These are phyloP conservation scores for Alternaria ethzedia DNA, from an alignment of 2,329 filamentous ascomycete genomes.

Conservation along the genomic window DNA sequence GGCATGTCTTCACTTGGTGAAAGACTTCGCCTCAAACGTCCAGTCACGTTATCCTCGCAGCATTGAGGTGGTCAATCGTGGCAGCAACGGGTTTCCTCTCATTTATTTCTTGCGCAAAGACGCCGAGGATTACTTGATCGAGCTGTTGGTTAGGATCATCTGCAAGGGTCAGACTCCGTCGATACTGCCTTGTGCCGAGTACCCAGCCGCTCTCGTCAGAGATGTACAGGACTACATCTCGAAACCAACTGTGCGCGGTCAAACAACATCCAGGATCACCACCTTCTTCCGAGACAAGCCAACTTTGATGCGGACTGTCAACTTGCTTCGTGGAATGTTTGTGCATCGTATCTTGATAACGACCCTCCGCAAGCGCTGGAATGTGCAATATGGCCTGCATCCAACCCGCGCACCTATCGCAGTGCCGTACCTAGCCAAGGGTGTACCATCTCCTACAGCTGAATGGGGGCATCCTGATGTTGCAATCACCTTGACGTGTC, in stretches of 20 bases:
- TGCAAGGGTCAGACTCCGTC: constrained; percentile 32
- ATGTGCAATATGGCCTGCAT: constrained; percentile 64
- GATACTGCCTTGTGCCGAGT: constrained; percentile 33
- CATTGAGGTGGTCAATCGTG: constrained; percentile 57
- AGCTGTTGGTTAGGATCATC: constrained; percentile 40
- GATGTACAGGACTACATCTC: constrained; percentile 47
- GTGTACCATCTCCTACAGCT: constrained; percentile 65
- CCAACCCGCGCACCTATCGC: constrained; percentile 63
- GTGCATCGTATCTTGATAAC: constrained; percentile 65
- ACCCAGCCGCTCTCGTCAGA: constrained; percentile 16
- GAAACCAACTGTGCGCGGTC: constrained; percentile 18
- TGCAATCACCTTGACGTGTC: constrained; percentile 44
- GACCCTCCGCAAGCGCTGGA: constrained; percentile 68
- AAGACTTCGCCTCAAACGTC: constrained; percentile 42
- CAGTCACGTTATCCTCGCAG: constrained; percentile 50
- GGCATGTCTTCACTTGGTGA: constrained; percentile 42
- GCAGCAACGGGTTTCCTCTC: constrained; percentile 56
- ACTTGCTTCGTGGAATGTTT: constrained; percentile 69
- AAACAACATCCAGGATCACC: constrained; percentile 25
- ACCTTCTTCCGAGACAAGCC: constrained; percentile 43
- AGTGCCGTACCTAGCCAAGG: constrained; percentile 70
- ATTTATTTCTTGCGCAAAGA: constrained; percentile 61
- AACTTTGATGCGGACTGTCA: constrained; percentile 55
- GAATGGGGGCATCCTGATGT: constrained; percentile 75
- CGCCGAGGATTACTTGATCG: constrained; percentile 40